These are phyloP conservation scores for Mimosa pudica DNA, from an alignment of 306 rosid species.

Conservation along the genomic window DNA sequence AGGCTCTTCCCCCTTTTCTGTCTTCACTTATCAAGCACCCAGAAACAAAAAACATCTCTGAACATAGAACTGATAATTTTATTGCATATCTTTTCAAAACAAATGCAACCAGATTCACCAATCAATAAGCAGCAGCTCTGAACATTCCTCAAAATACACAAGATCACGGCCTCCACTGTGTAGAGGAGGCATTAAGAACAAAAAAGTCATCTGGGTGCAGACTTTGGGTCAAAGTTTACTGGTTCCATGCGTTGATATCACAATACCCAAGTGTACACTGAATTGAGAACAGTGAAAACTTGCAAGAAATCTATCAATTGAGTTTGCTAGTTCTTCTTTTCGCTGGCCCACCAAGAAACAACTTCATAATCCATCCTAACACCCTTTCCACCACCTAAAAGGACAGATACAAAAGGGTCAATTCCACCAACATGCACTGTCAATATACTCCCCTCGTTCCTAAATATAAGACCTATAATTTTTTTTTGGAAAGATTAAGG, in stretches of 20 bases:
- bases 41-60: too few species aligned
- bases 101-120: constrained; percentile 46
- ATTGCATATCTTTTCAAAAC: constrained; percentile 49
- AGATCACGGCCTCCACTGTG: constrained; percentile 50
- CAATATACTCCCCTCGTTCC: too few species aligned
- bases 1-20: too few species aligned
- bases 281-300: constrained; percentile 34
- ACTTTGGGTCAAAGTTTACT: constrained; percentile 52
- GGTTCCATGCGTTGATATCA: constrained; percentile 54
- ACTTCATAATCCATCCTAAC: constrained; percentile 97
- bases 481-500: too few species aligned
- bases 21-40: too few species aligned
- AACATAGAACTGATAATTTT: constrained; percentile 23
- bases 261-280: constrained; percentile 30
- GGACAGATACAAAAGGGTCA: constrained; percentile 30
- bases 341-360: constrained; percentile 95
- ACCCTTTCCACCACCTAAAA: constrained; percentile 94
- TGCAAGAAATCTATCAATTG: constrained; percentile 49
- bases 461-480: too few species aligned
- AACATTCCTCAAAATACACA: constrained; percentile 57
- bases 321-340: constrained; percentile 91
- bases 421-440: not conserved
- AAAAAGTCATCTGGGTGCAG: constrained; percentile 39
- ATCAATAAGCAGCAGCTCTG: constrained; percentile 46
- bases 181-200: constrained; percentile 40